These are phyloP conservation scores for Aspergillus uvarum DNA, from an alignment of 2,329 filamentous ascomycete genomes.

Conservation along the genomic window DNA sequence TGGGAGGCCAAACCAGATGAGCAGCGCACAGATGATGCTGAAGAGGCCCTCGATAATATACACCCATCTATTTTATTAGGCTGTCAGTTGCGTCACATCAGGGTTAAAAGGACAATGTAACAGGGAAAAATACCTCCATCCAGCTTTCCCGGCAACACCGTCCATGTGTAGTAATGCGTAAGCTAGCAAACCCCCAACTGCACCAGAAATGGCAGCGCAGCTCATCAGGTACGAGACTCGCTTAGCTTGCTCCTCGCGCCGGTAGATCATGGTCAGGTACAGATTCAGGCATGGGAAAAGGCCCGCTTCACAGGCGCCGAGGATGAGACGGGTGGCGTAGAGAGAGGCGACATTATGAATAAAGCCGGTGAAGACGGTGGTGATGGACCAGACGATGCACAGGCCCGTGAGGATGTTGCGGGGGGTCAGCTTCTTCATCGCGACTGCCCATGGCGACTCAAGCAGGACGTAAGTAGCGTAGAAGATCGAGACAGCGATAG, in stretches of 20 bases:
- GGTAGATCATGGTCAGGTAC: slow-evolving; percentile 44
- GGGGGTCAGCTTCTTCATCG: slow-evolving; percentile 51
- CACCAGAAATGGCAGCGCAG: slow-evolving; percentile 41
- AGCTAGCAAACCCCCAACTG: slow-evolving; percentile 42
- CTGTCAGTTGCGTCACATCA: not conserved
- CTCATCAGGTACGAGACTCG: slow-evolving; percentile 44
- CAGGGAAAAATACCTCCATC: slow-evolving; percentile 46
- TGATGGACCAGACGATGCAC: slow-evolving; percentile 50
- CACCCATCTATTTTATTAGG: slow-evolving; percentile 36
- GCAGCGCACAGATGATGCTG: slow-evolving; percentile 43
- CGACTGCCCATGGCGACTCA: slow-evolving; percentile 49
- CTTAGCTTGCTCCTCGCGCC: slow-evolving; percentile 43
- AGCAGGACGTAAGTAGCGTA: slow-evolving; percentile 54
- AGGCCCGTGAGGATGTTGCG: slow-evolving; percentile 42
- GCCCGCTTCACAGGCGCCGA: slow-evolving; percentile 40
- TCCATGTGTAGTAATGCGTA: slow-evolving; percentile 47
- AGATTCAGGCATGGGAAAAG: slow-evolving; percentile 44
- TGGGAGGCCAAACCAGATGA: slow-evolving; percentile 51
- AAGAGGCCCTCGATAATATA: slow-evolving; percentile 54
- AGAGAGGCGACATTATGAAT: slow-evolving; percentile 43
- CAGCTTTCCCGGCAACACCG: slow-evolving; percentile 44
- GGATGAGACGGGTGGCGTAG: slow-evolving; percentile 42
- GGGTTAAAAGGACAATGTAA: not conserved
- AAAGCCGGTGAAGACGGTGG: slow-evolving; percentile 51
- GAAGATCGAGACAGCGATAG: slow-evolving; percentile 53